Base-by-base conservation (phyloP, 2,329 filamentous ascomycete species). In the Zasmidium citrigriseum region DNA sequence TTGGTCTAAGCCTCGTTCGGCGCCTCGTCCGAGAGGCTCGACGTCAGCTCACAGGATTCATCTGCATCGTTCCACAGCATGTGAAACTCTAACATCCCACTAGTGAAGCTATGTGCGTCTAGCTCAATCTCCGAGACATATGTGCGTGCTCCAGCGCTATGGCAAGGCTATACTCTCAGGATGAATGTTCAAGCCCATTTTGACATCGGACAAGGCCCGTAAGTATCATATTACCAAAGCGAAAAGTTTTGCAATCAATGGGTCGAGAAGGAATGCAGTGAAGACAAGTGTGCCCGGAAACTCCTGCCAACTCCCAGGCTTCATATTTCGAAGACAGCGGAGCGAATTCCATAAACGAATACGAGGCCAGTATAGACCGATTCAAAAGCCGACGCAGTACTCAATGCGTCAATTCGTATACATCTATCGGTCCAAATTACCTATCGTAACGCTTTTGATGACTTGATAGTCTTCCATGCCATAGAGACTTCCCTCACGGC, bases 381-480 rank as follows among this genome's bases (percentile, higher is more conserved):
- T n/a, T n/a, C n/a, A n/a, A n/a, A n/a, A n/a, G n/a, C n/a, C n/a
- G n/a, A n/a, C n/a, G n/a, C n/a, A n/a, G n/a, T n/a, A n/a, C n/a
- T n/a, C n/a, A n/a, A n/a, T n/a, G n/a, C n/a, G n/a, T n/a, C n/a
- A n/a, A n/a, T n/a, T n/a, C n/a, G n/a, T n/a, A n/a, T n/a, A 9
- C 18, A n/a, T 41, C 34, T 41, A 41, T n/a, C 34, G 34, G 18
- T 54, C 24, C 10, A 54, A 10, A 20, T 54, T 54, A 4, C 58
- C 61, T 22, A 64, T 63, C 21, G 83, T 83, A 47, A 88, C 77
- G 70, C 83, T 89, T 81, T 93, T 93, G 64, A 88, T 89, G 45
- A 84, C 76, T 70, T 88, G 82, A 72, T 91, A 93, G 76, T 93
- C 90, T 14, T 86, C 84, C 61, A 92, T 86, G 16, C 90, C 90